Evolutionary conservation across 768 basidiomycete genomes (phyloP), one percentile per base, ranked within the genome.

Genomic region (Panellus pusillus): DNA sequence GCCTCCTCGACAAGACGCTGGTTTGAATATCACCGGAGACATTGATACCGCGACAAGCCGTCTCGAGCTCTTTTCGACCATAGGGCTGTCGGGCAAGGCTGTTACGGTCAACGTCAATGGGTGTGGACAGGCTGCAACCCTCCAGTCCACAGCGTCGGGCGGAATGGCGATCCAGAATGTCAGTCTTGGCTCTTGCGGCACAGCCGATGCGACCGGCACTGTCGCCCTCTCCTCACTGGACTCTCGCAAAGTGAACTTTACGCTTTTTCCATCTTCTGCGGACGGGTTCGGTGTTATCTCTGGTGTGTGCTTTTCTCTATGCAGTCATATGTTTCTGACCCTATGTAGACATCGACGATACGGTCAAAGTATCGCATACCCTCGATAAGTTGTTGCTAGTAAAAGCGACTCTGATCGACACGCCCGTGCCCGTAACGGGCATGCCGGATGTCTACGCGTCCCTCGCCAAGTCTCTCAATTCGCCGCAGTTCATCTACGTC

Each of bases 381-480:
- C 68, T 75, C 27, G 65, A 76, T 58, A 71, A 59, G 31, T 48
- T 64, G 4, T 61, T 64, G 27, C 60, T 72, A n/a, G 57, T 71
- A 37, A 67, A 73, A 55, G 60, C 73, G 15, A 76, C 75, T 6
- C 65, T 77, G 36, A 61, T 76, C 40, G 73, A 77, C 18, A 67
- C 70, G 41, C 75, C 75, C 3, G 58, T 62, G 27, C 65, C 74
- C 9, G 75, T 78, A 9, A 9, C 69, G n/a, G 76, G 75, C n/a
- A 78, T 78, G 77, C 75, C 76, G 1, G 67, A 70, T 37, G 65
- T 78, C n/a, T 78, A 72, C 58, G 60, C 61, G 4, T 71, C 72
- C 4, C 70, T 77, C 31, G 61, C 71, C 8, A 52, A 55, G 24
- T 69, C 72, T 1, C 69, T 78, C 38, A 59, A 68, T 38, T 55